Evolutionary conservation across 2,329 filamentous ascomycete species (phyloP).

Genomic region (Xylariaceae sp.): DNA sequence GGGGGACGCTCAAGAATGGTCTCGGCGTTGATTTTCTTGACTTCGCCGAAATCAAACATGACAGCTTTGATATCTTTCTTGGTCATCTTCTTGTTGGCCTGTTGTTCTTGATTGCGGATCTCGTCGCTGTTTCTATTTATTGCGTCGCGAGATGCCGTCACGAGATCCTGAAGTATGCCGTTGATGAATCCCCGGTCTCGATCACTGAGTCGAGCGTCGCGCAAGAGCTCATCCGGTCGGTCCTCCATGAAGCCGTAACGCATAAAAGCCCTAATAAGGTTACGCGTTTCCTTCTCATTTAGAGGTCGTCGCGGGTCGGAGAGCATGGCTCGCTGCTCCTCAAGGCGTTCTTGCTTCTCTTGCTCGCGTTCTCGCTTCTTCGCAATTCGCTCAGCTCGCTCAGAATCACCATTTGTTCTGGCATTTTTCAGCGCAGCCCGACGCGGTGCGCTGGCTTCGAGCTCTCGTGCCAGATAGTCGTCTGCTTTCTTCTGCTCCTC

Average conservation of each 20-base stretch:
- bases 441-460: constrained; percentile 82
- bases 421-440: constrained; percentile 61
- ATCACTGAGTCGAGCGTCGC: constrained; percentile 78
- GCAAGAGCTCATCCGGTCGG: constrained; percentile 78
- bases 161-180: constrained; percentile 71
- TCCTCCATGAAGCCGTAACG: constrained; percentile 89
- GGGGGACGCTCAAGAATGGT: constrained; percentile 88
- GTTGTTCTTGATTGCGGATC: constrained; percentile 77
- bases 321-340: constrained; percentile 69
- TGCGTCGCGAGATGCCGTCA: constrained; percentile 53
- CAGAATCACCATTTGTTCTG: constrained; percentile 48
- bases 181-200: constrained; percentile 79
- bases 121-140: constrained; percentile 66
- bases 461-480: constrained; percentile 73
- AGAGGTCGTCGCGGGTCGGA: constrained; percentile 85
- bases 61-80: constrained; percentile 99
- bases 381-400: constrained; percentile 60
- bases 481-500: constrained; percentile 83
- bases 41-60: constrained; percentile 86
- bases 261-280: constrained; percentile 86
- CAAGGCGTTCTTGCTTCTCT: constrained; percentile 67
- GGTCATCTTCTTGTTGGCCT: constrained; percentile 74
- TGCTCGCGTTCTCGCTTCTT: constrained; percentile 65
- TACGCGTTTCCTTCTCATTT: constrained; percentile 86
- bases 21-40: constrained; percentile 93